Base-by-base conservation (phyloP, 2,329 filamentous ascomycete species). In the Shiraia sp. region DNA sequence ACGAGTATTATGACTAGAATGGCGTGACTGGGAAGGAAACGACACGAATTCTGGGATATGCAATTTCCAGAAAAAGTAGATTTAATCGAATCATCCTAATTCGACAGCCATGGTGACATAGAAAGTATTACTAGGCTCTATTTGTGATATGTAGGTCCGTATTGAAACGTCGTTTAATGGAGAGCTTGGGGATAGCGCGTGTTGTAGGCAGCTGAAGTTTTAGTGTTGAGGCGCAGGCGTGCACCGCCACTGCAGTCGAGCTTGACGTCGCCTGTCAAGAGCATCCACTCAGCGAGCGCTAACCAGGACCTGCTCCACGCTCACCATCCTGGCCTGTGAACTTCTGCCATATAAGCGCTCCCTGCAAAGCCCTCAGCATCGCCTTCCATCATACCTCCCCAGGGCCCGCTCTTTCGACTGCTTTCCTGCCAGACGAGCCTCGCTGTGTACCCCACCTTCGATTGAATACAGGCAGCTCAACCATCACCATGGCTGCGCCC, bases 401-500 rank as follows among this genome's bases (percentile, higher is more conserved):
- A 7, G 29, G 32, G n/a, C 16, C 23, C 26, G 10, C 24, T 30
- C 30, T 23, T n/a, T 36, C 17, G 12, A 25, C 9, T 25, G n/a
- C 29, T 4, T 16, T 19, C 15, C 26, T 22, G 8, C 19, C 13
- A n/a, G 10, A 13, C 23, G 23, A 9, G 38, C 32, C 22, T 24
- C 26, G 13, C 19, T 37, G n/a, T n/a, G n/a, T n/a, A 17, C 36
- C 32, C 37, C 40, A 29, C 33, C 25, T 32, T 45, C 39, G 40
- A 30, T 45, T 26, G 34, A 30, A 28, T 44, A 40, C n/a, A n/a
- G n/a, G 42, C 29, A 36, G 28, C 38, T 28, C 40, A 25, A 33
- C 22, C 33, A 29, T 19, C 48, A 55, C 37, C 33, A 69, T 68
- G 65, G 56, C 64, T 33, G 59, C 56, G 38, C 64, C 64, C 29